Conservation (phyloP, 2,329 filamentous ascomycete species). For the Exophiala xenobiotica region DNA sequence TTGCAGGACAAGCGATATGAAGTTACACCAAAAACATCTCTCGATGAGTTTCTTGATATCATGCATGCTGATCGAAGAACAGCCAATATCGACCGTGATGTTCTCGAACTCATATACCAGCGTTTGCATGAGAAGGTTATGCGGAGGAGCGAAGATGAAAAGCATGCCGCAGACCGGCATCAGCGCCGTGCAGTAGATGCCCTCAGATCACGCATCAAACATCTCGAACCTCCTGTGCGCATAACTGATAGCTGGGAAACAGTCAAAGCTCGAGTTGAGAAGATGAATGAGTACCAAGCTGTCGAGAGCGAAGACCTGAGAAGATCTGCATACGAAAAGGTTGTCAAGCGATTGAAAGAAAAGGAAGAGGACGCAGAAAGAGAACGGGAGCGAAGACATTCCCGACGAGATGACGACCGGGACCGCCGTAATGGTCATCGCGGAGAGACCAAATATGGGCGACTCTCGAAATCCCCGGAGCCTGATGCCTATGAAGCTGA, state of each 20-base stretch:
- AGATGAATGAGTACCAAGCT: conserved; percentile 79
- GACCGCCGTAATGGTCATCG: conserved; percentile 52
- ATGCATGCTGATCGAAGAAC: conserved; percentile 86
- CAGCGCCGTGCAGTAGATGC: conserved; percentile 82
- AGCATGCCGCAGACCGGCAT: conserved; percentile 75
- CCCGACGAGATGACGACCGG: conserved; percentile 60
- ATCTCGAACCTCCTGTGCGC: conserved; percentile 78
- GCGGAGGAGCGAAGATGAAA: conserved; percentile 80
- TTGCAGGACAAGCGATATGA: conserved; percentile 84
- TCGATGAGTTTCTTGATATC: conserved; percentile 81
- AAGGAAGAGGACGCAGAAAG: conserved; percentile 79
- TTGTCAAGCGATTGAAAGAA: conserved; percentile 84
- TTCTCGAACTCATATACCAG: conserved; percentile 78
- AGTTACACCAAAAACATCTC: conserved; percentile 78
- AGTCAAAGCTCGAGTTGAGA: conserved; percentile 75
- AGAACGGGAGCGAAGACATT: conserved; percentile 54
- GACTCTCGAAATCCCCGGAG: conserved; percentile 85
- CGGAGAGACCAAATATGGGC: conserved; percentile 38
- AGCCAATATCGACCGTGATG: conserved; percentile 79
- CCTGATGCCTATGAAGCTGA: conserved; percentile 93
- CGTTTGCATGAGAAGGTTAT: conserved; percentile 83
- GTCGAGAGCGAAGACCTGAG: conserved; percentile 80
- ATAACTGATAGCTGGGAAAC: conserved; percentile 83
- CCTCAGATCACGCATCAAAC: conserved; percentile 82
- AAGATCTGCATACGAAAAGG: conserved; percentile 83